Conservation (phyloP, 352 stramenopile genomes). For the Elongisporangium undulatum region DNA sequence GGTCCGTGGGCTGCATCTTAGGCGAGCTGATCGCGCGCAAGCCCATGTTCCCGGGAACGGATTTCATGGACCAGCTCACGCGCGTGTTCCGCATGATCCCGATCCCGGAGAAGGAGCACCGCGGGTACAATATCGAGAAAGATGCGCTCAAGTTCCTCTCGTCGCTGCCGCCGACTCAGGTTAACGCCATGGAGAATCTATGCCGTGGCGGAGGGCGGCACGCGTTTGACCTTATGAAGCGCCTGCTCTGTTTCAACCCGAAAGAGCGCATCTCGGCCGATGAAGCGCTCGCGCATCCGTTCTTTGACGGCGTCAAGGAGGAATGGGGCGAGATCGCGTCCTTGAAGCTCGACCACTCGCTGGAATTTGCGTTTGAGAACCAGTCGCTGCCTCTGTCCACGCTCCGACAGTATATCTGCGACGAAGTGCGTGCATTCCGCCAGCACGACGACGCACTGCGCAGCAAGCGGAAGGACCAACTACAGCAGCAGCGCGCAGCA, state of each 20-base stretch:
- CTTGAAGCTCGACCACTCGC: constrained; percentile 61
- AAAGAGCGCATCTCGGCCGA: constrained; percentile 87
- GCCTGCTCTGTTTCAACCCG: constrained; percentile 90
- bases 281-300: constrained; percentile 84
- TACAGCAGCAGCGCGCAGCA: constrained; percentile 4
- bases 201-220: constrained; percentile 39
- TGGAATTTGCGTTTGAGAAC: constrained; percentile 81
- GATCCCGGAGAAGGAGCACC: constrained; percentile 54
- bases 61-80: constrained; percentile 86
- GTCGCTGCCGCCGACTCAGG: constrained; percentile 45
- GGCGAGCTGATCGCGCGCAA: constrained; percentile 85
- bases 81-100: constrained; percentile 75
- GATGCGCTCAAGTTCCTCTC: constrained; percentile 84
- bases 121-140: constrained; percentile 76
- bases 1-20: constrained; percentile 90
- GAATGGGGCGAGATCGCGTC: constrained; percentile 73
- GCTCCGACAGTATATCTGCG: constrained; percentile 73
- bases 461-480: constrained; percentile 23
- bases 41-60: constrained; percentile 69
- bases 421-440: constrained; percentile 67
- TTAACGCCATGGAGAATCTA: constrained; percentile 54
- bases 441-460: constrained; percentile 20
- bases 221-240: constrained; percentile 77
- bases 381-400: constrained; percentile 68
- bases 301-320: constrained; percentile 88